These are phyloP conservation scores for Metschnikowia vanudenii DNA, from an alignment of 805 yeast genomes.

Conservation along the genomic window DNA sequence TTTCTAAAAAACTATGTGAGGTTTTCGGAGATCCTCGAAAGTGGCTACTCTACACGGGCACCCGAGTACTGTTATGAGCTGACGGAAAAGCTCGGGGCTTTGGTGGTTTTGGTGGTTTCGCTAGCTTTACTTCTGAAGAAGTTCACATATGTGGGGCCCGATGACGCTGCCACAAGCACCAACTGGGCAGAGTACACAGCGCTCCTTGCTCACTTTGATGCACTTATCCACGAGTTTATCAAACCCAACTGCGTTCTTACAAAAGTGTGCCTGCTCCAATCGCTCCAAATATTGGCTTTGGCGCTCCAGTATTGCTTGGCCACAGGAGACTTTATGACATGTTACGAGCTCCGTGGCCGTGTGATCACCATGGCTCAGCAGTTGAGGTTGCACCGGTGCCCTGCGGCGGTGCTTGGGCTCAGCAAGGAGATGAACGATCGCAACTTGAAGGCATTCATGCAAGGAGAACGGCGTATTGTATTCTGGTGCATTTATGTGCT, in stretches of 20 bases:
- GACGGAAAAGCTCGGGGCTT: conserved; percentile 57
- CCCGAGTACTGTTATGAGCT: conserved; percentile 26
- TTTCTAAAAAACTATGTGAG: conserved; percentile 59
- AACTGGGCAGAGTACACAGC: conserved; percentile 15
- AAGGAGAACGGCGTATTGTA: conserved; percentile 75
- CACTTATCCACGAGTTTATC: conserved; percentile 59
- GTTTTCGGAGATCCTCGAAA: conserved; percentile 48
- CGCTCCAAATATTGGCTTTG: conserved; percentile 66
- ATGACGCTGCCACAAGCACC: conserved; percentile 6
- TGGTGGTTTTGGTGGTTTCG: conserved; percentile 47
- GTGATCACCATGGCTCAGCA: conserved; percentile 84
- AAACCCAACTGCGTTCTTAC: conserved; percentile 57
- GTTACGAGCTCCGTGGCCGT: conserved; percentile 74
- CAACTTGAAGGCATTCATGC: conserved; percentile 61
- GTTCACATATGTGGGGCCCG: conserved; percentile 23
- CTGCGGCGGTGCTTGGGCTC: conserved; percentile 76
- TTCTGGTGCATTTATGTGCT: conserved; percentile 83
- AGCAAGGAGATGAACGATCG: conserved; percentile 32
- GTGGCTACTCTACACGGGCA: conserved; percentile 17
- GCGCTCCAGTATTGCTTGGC: conserved; percentile 70
- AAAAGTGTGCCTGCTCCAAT: conserved; percentile 59
- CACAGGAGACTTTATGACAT: conserved; percentile 68
- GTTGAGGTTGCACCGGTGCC: conserved; percentile 80
- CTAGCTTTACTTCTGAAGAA: conserved; percentile 48
- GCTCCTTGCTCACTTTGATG: conserved; percentile 51